These are phyloP conservation scores for Myriosclerotinia curreyana DNA, from an alignment of 2,329 filamentous ascomycete species.

Conservation along the genomic window DNA sequence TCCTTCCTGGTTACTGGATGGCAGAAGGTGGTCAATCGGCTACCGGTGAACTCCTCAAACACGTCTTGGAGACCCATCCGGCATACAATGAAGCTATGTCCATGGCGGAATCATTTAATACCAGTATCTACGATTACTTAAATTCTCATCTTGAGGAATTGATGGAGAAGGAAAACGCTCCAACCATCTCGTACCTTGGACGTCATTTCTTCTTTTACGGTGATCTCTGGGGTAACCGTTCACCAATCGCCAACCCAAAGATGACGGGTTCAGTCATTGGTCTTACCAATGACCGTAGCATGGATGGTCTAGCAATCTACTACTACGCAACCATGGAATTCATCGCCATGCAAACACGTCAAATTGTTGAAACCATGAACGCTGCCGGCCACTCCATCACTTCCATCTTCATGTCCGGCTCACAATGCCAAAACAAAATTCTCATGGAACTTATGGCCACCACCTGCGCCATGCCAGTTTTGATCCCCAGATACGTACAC, in stretches of 20 bases:
- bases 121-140: slow-evolving; percentile 92
- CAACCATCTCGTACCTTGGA: slow-evolving; percentile 77
- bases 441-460: slow-evolving; percentile 90
- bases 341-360: slow-evolving; percentile 92
- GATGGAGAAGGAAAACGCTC: slow-evolving; percentile 64
- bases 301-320: slow-evolving; percentile 82
- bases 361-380: slow-evolving; percentile 96
- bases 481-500: slow-evolving; percentile 91
- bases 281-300: slow-evolving; percentile 78
- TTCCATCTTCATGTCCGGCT: slow-evolving; percentile 98
- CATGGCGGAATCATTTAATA: slow-evolving; percentile 75
- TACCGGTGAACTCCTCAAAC: slow-evolving; percentile 89
- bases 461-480: slow-evolving; percentile 84
- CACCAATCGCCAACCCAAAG: slow-evolving; percentile 84
- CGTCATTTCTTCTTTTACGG: slow-evolving; percentile 99
- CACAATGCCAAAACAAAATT: slow-evolving; percentile 92
- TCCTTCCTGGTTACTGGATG: slow-evolving; percentile 92
- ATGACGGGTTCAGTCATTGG: slow-evolving; percentile 92
- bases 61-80: slow-evolving; percentile 92
- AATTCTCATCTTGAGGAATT: slow-evolving; percentile 83
- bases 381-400: slow-evolving; percentile 78
- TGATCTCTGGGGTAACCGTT: slow-evolving; percentile 94
- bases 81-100: slow-evolving; percentile 79
- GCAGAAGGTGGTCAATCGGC: slow-evolving; percentile 96
- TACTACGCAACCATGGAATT: slow-evolving; percentile 98